phyloP scores from a whole-genome alignment of 108 stramenopile genomes.

The Nitzschia sp. region DNA sequence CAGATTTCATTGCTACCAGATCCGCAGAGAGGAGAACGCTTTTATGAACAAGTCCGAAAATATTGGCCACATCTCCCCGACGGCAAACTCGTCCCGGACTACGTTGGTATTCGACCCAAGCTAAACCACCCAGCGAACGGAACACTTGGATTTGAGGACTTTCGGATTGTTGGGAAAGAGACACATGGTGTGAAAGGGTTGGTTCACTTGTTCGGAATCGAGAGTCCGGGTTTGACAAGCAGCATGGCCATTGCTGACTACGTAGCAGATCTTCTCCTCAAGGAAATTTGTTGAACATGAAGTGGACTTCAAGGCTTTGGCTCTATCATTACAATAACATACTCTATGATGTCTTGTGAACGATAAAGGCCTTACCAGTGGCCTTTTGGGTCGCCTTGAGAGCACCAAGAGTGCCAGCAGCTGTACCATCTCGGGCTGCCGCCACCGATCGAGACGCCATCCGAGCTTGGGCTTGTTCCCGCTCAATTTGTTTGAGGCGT shows the following conservation, averaged over 20 bases:
- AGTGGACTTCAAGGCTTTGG: too few relatives aligned
- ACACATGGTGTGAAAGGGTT: constrained; percentile 70
- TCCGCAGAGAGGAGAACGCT: constrained; percentile 46
- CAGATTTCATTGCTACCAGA: constrained; percentile 60
- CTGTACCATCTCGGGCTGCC: constrained; percentile 42
- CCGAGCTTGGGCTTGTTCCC: constrained; percentile 69
- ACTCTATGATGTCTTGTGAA: constrained; percentile 91
- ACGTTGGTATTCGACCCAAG: constrained; percentile 84
- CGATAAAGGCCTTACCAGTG: constrained; percentile 89
- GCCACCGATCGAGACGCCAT: constrained; percentile 53
- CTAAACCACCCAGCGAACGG: constrained; percentile 56
- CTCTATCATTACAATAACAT: too few relatives aligned
- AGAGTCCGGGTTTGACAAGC: constrained; percentile 86
- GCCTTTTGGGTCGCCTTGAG: constrained; percentile 88
- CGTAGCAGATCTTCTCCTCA: constrained; percentile 33
- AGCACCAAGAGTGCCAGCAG: constrained; percentile 79
- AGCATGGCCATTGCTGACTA: constrained; percentile 75
- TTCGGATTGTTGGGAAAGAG: constrained; percentile 52
- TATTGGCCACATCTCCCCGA: constrained; percentile 77
- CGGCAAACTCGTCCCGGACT: constrained; percentile 63
- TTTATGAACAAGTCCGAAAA: constrained; percentile 66
- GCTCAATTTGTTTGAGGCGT: constrained; percentile 69
- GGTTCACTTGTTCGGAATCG: constrained; percentile 78
- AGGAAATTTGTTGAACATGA: not conserved
- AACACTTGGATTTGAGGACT: constrained; percentile 47